Conservation (phyloP, 768 basidiomycete genomes). For the Trametes punicea region DNA sequence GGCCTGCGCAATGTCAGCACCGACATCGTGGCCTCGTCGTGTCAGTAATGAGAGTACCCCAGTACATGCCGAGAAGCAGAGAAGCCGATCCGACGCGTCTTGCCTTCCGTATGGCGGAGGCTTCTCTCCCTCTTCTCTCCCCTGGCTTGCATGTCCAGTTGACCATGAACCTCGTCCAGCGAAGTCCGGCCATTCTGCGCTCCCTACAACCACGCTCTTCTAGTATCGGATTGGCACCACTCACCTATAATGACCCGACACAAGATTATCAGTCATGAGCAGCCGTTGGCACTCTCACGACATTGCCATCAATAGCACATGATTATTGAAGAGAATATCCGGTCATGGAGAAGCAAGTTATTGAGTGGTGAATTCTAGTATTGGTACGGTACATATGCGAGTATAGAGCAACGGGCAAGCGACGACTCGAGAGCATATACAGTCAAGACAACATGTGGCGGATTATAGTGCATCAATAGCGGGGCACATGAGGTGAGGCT, state of each 20-base stretch:
- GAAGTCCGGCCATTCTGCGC: constrained; percentile 3
- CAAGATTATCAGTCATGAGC: background rate
- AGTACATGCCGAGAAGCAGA: constrained; percentile 9
- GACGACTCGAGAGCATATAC: background rate
- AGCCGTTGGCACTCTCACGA: background rate
- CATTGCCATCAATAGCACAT: background rate
- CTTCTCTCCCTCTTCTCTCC: background rate
- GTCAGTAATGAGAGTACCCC: constrained; percentile 8
- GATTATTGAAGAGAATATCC: background rate
- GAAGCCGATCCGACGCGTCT: constrained; percentile 4
- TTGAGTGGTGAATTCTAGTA: background rate
- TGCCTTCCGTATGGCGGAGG: constrained; percentile 7
- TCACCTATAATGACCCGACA: background rate
- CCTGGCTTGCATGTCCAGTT: constrained; percentile 13
- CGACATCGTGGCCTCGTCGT: constrained; percentile 18
- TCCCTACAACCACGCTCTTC: background rate
- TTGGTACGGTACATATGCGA: background rate
- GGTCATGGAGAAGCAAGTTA: background rate
- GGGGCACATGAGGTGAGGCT: background rate
- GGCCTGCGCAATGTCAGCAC: constrained; percentile 1
- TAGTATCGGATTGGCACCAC: background rate
- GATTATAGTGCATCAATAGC: too few species aligned
- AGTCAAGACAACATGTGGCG: background rate
- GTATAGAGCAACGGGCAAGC: background rate
- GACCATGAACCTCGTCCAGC: constrained; percentile 12